Percentiles rank a stretch among this genome's conserved stretches.
Conservation (phyloP, 257 asterid species). For the Fraxinus pennsylvanica region DNA sequence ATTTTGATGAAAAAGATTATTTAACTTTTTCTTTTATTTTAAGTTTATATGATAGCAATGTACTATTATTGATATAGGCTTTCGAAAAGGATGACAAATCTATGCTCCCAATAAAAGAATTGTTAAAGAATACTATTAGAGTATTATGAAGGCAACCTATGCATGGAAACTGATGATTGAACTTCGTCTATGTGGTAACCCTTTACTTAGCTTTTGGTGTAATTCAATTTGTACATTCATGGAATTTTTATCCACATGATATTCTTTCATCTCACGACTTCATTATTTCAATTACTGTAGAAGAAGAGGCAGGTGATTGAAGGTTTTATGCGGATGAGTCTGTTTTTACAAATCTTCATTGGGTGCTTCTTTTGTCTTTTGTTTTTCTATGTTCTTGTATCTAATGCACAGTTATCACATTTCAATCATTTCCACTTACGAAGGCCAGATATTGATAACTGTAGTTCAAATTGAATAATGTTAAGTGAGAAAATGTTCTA, state of each 20-base stretch:
- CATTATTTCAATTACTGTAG: conserved; percentile 42
- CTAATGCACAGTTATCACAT: not conserved
- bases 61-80: too few species aligned
- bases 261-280: conserved; percentile 9
- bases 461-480: not conserved
- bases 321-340: conserved; percentile 86
- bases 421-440: not conserved
- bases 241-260: not conserved
- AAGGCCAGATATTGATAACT: not conserved
- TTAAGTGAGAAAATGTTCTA: not conserved
- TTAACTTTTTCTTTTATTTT: conserved; percentile 23
- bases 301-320: conserved; percentile 73
- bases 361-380: conserved; percentile 47
- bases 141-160: conserved; percentile 31
- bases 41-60: too few species aligned
- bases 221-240: not conserved
- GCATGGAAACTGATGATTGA: conserved; percentile 78
- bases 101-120: too few species aligned
- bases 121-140: too few species aligned
- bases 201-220: not conserved
- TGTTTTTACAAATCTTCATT: conserved; percentile 95
- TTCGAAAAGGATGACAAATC: too few species aligned
- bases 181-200: conserved; percentile 65
- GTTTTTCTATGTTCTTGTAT: not conserved
- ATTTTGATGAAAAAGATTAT: conserved; percentile 2